A percentile compares a stretch with the other conserved stretches of the same genome.
phyloP scores from a whole-genome alignment of 768 basidiomycete species.

The Tricholoma bakamatsutake region DNA sequence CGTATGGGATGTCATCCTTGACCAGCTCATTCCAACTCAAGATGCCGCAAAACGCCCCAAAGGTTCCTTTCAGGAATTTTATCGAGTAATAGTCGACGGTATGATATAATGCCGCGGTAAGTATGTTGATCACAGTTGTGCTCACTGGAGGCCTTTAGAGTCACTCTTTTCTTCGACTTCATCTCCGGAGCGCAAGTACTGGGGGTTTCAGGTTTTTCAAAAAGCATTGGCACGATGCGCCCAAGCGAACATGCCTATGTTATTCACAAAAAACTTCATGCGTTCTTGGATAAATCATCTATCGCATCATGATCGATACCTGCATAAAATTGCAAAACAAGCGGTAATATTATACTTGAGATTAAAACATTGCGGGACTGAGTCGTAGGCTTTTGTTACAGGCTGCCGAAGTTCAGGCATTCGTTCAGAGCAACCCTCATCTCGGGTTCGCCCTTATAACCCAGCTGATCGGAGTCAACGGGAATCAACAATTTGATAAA shows the following conservation, averaged over 20 bases:
- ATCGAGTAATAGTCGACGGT: constrained; percentile 89
- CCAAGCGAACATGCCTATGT: constrained; percentile 65
- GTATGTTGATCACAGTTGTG: neutral
- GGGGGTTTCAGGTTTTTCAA: constrained; percentile 93
- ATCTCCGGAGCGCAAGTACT: constrained; percentile 85
- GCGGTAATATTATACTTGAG: constrained; percentile 45
- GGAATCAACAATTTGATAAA: constrained; percentile 85
- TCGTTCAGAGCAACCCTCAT: constrained; percentile 70
- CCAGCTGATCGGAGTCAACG: constrained; percentile 78
- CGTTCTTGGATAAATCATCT: constrained; percentile 96
- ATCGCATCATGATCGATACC: constrained; percentile 77
- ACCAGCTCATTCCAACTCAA: constrained; percentile 56
- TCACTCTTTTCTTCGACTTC: constrained; percentile 81
- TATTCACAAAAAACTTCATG: constrained; percentile 95
- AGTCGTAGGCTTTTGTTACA: constrained; percentile 20
- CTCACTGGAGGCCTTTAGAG: constrained; percentile 42
- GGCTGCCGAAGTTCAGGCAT: constrained; percentile 70
- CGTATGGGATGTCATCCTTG: constrained; percentile 82
- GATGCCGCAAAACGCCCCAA: constrained; percentile 32
- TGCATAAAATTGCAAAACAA: constrained; percentile 84
- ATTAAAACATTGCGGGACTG: neutral
- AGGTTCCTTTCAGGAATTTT: constrained; percentile 86
- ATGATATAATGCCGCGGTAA: constrained; percentile 15
- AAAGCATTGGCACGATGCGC: constrained; percentile 67
- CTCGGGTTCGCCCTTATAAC: constrained; percentile 82